Conservation (phyloP, 495 filamentous ascomycete species). For the Penicillium paxilli region DNA sequence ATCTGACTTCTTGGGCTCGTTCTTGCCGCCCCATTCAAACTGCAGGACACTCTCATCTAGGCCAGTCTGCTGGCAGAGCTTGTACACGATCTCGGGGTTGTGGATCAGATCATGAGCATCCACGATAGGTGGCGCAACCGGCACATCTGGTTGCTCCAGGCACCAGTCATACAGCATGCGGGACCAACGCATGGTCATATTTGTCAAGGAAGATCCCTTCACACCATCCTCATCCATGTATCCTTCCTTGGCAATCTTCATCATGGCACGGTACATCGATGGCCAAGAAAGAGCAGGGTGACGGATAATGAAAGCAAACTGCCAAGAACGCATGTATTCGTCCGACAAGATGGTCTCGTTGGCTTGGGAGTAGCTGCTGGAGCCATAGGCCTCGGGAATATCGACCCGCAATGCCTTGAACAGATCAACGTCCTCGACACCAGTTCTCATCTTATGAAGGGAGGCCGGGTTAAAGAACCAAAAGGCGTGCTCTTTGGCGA, state of each 20-base stretch:
- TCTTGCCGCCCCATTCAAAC: slow-evolving; percentile 39
- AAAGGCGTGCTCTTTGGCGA: slow-evolving; percentile 42
- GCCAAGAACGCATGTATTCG: slow-evolving; percentile 34
- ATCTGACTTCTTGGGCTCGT: slow-evolving; percentile 15
- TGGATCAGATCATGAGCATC: slow-evolving; percentile 50
- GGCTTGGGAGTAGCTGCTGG: slow-evolving; percentile 20
- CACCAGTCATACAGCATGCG: slow-evolving; percentile 39
- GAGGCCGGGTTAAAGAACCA: slow-evolving; percentile 21
- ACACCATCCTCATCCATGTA: slow-evolving; percentile 10
- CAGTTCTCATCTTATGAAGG: neutral
- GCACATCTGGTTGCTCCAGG: slow-evolving; percentile 16
- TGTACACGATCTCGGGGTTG: slow-evolving; percentile 27
- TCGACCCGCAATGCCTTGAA: slow-evolving; percentile 4
- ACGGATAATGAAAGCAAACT: slow-evolving; percentile 42
- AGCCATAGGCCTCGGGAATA: slow-evolving; percentile 10
- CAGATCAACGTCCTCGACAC: neutral
- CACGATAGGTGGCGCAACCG: slow-evolving; percentile 33
- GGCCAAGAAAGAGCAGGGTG: slow-evolving; percentile 43
- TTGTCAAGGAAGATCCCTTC: slow-evolving; percentile 11
- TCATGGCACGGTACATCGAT: slow-evolving; percentile 33
- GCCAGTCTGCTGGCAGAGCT: slow-evolving; percentile 34
- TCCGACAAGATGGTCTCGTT: slow-evolving; percentile 42
- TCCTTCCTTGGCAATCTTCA: slow-evolving; percentile 17
- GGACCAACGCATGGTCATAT: slow-evolving; percentile 34
- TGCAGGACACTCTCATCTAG: slow-evolving; percentile 31